These are phyloP conservation scores for Paracamarosporium sp. DNA, from an alignment of 2,329 filamentous ascomycete species.

Conservation along the genomic window DNA sequence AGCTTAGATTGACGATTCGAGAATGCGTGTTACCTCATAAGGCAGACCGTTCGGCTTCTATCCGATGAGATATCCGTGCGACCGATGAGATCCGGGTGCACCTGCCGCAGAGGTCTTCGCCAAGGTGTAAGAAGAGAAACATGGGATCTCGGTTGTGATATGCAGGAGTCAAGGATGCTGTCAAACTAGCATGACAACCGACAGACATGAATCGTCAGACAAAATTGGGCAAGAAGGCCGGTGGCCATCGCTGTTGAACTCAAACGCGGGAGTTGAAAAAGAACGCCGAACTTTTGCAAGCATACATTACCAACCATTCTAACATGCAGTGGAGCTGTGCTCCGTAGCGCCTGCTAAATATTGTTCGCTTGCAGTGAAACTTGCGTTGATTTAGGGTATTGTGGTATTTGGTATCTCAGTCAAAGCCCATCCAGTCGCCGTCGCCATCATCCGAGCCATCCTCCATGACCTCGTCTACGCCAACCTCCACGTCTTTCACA, in stretches of 20 bases:
- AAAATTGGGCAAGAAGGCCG: background rate
- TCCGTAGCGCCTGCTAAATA: background rate
- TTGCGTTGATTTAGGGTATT: background rate
- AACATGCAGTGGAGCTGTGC: background rate
- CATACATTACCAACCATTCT: background rate
- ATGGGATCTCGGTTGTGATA: background rate
- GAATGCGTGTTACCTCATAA: background rate
- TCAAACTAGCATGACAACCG: background rate
- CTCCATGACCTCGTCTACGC: constrained; percentile 45
- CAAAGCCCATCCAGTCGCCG: constrained; percentile 63
- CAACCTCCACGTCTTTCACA: constrained; percentile 37
- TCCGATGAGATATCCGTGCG: constrained; percentile 4
- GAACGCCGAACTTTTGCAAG: background rate
- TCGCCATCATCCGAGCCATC: constrained; percentile 46
- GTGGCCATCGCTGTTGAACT: background rate
- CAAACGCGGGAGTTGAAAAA: background rate
- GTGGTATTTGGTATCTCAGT: constrained; percentile 26
- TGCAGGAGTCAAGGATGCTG: background rate
- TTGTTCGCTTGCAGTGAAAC: background rate
- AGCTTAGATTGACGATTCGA: constrained; percentile 2
- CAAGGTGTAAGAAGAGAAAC: background rate
- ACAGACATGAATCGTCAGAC: background rate
- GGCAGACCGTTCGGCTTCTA: background rate
- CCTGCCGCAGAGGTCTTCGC: background rate
- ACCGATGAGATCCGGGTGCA: background rate